Evolutionary conservation across 306 rosid species (phyloP).

Genomic region (Spatholobus suberectus): DNA sequence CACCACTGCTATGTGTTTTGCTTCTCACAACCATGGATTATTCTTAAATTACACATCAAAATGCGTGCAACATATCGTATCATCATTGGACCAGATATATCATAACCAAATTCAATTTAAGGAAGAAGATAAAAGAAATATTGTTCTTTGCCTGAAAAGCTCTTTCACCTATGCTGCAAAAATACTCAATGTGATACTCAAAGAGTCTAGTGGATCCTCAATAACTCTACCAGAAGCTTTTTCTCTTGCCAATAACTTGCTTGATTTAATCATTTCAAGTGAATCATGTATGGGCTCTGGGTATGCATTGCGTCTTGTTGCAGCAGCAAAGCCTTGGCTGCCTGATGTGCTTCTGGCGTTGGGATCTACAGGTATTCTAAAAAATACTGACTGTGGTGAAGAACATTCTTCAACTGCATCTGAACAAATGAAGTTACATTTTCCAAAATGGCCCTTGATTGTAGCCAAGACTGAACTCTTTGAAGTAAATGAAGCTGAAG

Average conservation of each 20-base stretch:
- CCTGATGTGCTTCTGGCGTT: constrained; percentile 86
- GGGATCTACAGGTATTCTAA: constrained; percentile 56
- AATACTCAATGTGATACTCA: constrained; percentile 58
- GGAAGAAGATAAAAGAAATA: constrained; percentile 65
- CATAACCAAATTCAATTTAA: constrained; percentile 48
- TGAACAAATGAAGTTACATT: constrained; percentile 53
- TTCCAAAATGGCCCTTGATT: constrained; percentile 70
- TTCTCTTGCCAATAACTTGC: constrained; percentile 69
- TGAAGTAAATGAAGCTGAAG: constrained; percentile 51
- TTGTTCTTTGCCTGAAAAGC: constrained; percentile 67
- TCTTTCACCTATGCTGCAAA: constrained; percentile 82
- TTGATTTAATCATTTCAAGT: constrained; percentile 65
- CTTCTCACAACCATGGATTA: constrained; percentile 56
- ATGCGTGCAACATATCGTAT: constrained; percentile 49
- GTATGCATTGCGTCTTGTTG: constrained; percentile 65
- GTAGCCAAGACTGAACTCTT: constrained; percentile 66
- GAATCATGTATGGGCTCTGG: constrained; percentile 69
- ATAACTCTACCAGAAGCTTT: constrained; percentile 47
- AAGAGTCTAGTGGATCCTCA: constrained; percentile 56
- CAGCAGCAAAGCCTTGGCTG: constrained; percentile 82
- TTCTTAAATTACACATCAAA: constrained; percentile 68
- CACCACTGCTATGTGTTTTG: constrained; percentile 56
- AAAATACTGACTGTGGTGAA: constrained; percentile 45
- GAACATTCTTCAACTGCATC: constrained; percentile 30
- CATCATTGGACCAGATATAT: constrained; percentile 47